phyloP scores from a whole-genome alignment of 495 filamentous ascomycete species.

The Penicillium cosmopolitanum region DNA sequence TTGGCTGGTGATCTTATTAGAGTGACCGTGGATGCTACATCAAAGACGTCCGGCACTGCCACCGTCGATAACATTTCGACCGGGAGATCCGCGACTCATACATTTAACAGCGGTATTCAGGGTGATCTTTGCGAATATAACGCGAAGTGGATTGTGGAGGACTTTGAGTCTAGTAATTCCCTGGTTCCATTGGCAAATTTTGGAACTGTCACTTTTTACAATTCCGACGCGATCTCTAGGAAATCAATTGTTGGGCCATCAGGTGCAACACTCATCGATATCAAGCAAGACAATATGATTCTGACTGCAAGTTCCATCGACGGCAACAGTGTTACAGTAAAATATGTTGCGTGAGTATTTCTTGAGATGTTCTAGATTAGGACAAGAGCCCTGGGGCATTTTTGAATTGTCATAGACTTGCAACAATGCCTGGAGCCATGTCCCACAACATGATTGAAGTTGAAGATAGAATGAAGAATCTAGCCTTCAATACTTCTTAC shows the following conservation, averaged over 20 bases:
- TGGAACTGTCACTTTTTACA: conserved; percentile 52
- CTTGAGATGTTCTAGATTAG: no score
- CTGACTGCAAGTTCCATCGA: conserved; percentile 45
- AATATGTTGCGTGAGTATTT: conserved; percentile 9
- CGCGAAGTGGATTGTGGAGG: conserved; percentile 68
- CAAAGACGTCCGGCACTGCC: conserved; percentile 49
- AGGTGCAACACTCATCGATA: conserved; percentile 50
- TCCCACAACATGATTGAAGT: no score
- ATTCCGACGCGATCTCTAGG: conserved; percentile 31
- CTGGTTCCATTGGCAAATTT: conserved; percentile 58
- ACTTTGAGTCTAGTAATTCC: conserved; percentile 45
- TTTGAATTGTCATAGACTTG: no score
- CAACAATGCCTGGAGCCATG: no score
- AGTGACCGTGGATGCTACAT: conserved; percentile 51
- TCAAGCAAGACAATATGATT: conserved; percentile 44
- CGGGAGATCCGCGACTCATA: conserved; percentile 51
- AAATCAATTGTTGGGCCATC: conserved; percentile 32
- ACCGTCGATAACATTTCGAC: conserved; percentile 55
- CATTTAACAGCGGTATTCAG: conserved; percentile 38
- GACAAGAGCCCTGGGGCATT: no score
- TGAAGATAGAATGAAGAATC: no score
- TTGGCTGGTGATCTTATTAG: conserved; percentile 56
- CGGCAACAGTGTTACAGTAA: conserved; percentile 25
- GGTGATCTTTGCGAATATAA: conserved; percentile 42
- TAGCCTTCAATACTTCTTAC: no score